Evolutionary conservation across 2,329 filamentous ascomycete species (phyloP), one percentile per base, ranked within the genome.

Genomic region (Xylaria sp.): DNA sequence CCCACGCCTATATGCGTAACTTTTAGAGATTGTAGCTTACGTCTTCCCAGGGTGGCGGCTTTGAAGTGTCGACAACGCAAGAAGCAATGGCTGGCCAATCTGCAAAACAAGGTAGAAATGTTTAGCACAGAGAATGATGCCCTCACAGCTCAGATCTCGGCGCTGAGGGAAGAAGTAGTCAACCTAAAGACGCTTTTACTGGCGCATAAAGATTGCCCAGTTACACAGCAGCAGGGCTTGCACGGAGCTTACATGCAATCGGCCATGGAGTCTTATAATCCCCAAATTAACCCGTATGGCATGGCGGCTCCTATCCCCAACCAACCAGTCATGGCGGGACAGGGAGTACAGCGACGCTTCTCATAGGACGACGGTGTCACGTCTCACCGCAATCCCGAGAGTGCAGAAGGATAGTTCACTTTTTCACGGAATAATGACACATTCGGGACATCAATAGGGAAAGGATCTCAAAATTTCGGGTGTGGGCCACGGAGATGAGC

Each of bases 1-100:
- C n/a, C 30, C 6, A 28, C 6, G 18, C 18, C 18, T 5, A 30
- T 45, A n/a, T 13, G 23, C 13, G n/a, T 61, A 15, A 20, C 15
- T 10, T n/a, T 30, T 20, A 9, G 45, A 10, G 2, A 20, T 45
- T 45, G 3, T 5, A 41, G 39, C 57, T 63, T 7, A 70, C 62
- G 1, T 15, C 34, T 43, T 23, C 2, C 34, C n/a, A 97, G 96
- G 78, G 94, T 99, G 72, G 96, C 96, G 70, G 96, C 96, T 3
- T 85, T 99, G 67, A 99, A 99, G 78, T 99, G 96, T 81, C 91
- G 96, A 69, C 96, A 99, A 80, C 89, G 96, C 23, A 99, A 99
- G 86, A 99, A 99, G 86, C 96, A 98, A 79, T 99, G 96, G 96
- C 87, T 98, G 66, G 92, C 93, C 36, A 98, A 97, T 74, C 86